Base-by-base conservation (phyloP, 805 yeast genomes). In the Saccharomycopsis malanga region DNA sequence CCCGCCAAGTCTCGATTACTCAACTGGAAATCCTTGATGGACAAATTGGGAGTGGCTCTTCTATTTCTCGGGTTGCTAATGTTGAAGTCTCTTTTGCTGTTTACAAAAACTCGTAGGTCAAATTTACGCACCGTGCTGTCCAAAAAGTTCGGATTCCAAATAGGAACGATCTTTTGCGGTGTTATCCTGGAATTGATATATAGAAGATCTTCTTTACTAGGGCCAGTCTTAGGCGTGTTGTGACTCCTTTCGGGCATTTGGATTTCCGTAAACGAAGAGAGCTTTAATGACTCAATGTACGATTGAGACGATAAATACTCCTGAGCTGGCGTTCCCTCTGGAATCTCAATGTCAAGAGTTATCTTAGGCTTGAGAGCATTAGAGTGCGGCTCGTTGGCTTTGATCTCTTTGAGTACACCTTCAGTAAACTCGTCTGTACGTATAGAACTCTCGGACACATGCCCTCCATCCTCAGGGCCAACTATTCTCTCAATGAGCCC, bases 101-200 rank as follows among this genome's bases (percentile, higher is more conserved):
- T 37, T 20, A 47, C 23, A 17, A 22, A 42, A 14, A 39, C 25
- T 24, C 24, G 17, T 36, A 47, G 2, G 23, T 42, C 41, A 30
- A 27, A 18, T 12, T 9, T 6, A 4, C 32, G 29, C 12, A 17
- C 17, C 4, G 18, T 29, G 20, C 25, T 42, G 9, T 35, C 34
- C 10, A 14, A 5, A 27, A 27, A 12, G 17, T 32, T 32, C 6
- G 9, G 7, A 32, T 15, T 12, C 52, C 52, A 49, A 4, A 49
- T 17, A 9, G 52, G 52, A 4, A 49, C 21, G 12, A 40, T 12
- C 25, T 49, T 49, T 34, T 40, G 46, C 12, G 52, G 52, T 12
- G 24, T 12, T 10, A 49, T 23, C 23, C 41, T 39, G 10, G 49
- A 45, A 29, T 49, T 49, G 30, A 49, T 49, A 24, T 49, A 49